Base-by-base conservation (phyloP, 768 basidiomycete species). In the Daedaleopsis sinensis region DNA sequence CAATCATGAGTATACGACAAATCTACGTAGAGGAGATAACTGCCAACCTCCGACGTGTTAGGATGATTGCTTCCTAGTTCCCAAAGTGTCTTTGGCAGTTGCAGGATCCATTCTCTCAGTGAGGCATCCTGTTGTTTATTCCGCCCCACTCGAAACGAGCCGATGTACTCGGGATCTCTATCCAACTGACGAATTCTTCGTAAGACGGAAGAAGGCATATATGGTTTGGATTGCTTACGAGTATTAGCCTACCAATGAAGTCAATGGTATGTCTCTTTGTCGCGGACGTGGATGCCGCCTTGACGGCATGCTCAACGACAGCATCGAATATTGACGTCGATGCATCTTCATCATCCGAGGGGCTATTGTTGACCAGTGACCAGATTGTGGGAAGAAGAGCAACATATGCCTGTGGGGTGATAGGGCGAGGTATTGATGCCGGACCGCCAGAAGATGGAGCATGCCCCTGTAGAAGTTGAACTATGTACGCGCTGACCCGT, bases 61-160 rank as follows among this genome's bases (percentile, higher is more conserved):
- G 82, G 70, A 69, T 92, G 84, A 55, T 73, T 82, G 11, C 73
- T 74, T 3, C 89, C 89, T 11, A 90, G 73, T 72, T 98, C 95
- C 96, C 96, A 98, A 5, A 98, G 77, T 7, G 82, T 80, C 73
- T 85, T 89, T 0, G 95, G 93, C 47, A 97, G 80, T 64, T 90
- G 85, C 27, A 81, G 72, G 18, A 94, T 65, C 94, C 95, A 97
- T 21, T 81, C 81, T 53, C 79, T 75, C 42, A 89, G 73, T 54
- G 74, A 78, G 36, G 58, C 66, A 24, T 62, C 66, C 44, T 69
- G 70, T 5, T 61, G 65, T 59, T 65, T 70, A 62, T 57, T 67
- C 10, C 66, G 59, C 37, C 72, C 75, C 21, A 80, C 64, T 15
- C 72, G 74, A 66, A 89, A 84, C 23, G 69, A 59, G 6, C 88